A percentile compares a stretch with the other conserved stretches of the same genome.
Conservation (phyloP, 139 green algal species). For the Dunaliella primolecta region DNA sequence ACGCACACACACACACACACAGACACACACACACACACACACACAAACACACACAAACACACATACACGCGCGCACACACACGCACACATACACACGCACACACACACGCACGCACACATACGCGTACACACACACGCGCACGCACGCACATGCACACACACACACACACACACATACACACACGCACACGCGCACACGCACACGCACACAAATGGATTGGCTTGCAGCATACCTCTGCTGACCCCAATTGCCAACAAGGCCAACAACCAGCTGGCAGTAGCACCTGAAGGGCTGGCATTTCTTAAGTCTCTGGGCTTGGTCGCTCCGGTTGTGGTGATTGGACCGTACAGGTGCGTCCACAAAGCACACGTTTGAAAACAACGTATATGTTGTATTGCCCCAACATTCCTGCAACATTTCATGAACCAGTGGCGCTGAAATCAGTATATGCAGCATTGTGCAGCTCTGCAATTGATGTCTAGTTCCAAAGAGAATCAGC, state of each 20-base stretch:
- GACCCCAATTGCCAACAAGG: not conserved
- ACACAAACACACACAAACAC: conserved; percentile 1
- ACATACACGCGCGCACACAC: not conserved
- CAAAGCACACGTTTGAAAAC: too few species aligned
- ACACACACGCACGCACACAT: not conserved
- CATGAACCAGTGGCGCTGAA: too few species aligned
- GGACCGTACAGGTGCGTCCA: conserved; percentile 90
- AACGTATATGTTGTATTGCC: too few species aligned
- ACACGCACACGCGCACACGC: not conserved
- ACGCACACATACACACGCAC: not conserved
- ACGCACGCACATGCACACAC: not conserved
- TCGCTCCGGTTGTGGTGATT: conserved; percentile 82
- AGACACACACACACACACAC: conserved; percentile 6
- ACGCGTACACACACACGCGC: not conserved
- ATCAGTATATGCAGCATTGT: too few species aligned
- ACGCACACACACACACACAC: conserved; percentile 4
- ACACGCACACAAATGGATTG: not conserved
- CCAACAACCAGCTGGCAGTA: not conserved
- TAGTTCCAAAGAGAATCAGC: too few species aligned
- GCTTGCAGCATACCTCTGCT: not conserved
- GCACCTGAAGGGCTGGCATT: not conserved
- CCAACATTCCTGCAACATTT: too few species aligned
- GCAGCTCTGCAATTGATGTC: too few species aligned
- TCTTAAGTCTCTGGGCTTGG: conserved; percentile 54
- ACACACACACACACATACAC: conserved; percentile 3